A percentile compares a stretch with the other conserved stretches of the same genome.
phyloP scores from a whole-genome alignment of 2,329 filamentous ascomycete species.

The Podosphaera aphanis region DNA sequence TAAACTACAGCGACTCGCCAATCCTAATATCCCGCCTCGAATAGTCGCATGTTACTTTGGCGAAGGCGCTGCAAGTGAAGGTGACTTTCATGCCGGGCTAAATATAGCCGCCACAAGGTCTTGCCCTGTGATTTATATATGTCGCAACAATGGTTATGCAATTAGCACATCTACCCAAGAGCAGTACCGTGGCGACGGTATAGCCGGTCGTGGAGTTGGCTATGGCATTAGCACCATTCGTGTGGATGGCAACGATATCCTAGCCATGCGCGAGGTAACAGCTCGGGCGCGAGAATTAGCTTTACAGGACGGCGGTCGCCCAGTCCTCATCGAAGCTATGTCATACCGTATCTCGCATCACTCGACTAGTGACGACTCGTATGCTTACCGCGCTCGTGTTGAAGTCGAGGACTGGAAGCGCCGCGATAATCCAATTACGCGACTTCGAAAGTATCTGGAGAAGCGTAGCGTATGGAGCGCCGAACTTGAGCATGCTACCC shows the following conservation, averaged over 20 bases:
- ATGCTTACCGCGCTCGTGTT: conserved; percentile 77
- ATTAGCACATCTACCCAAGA: conserved; percentile 78
- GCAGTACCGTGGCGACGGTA: conserved; percentile 78
- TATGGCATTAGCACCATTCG: conserved; percentile 89
- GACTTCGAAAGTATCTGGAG: conserved; percentile 80
- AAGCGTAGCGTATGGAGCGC: conserved; percentile 66
- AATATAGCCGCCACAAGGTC: conserved; percentile 76
- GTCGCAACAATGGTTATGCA: conserved; percentile 79
- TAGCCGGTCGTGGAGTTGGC: conserved; percentile 63
- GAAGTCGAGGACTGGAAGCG: conserved; percentile 92
- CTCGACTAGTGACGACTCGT: conserved; percentile 89
- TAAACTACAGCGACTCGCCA: conserved; percentile 54
- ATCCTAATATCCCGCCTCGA: conserved; percentile 41
- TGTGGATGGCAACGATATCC: conserved; percentile 86
- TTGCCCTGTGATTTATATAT: conserved; percentile 77
- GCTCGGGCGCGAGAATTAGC: conserved; percentile 53
- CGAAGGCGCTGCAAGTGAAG: conserved; percentile 73
- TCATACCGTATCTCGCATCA: conserved; percentile 96
- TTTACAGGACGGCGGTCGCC: conserved; percentile 17
- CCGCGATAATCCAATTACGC: conserved; percentile 67
- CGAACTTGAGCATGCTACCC: conserved; percentile 48
- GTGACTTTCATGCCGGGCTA: conserved; percentile 74
- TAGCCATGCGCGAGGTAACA: conserved; percentile 64
- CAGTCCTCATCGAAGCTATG: conserved; percentile 88
- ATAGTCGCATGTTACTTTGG: conserved; percentile 73